Percentiles rank a stretch among this genome's conserved stretches.
These are phyloP conservation scores for Gnaphalium uliginosum DNA, from an alignment of 129 eudicot genomes.

Conservation along the genomic window DNA sequence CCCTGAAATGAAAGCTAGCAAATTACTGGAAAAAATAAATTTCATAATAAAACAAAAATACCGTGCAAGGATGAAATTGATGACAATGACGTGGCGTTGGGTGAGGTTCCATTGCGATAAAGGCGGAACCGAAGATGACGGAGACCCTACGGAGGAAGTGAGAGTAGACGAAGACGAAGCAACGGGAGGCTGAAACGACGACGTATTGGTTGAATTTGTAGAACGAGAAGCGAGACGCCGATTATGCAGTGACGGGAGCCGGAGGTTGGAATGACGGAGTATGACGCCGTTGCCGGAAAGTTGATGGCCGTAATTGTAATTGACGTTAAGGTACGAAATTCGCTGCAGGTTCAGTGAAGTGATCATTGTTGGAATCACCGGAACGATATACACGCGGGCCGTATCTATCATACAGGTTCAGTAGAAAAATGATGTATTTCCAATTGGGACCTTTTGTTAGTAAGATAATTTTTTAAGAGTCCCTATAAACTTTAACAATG, in stretches of 20 bases:
- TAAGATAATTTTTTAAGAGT: too few relatives aligned
- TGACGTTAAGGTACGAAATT: conserved; percentile 24
- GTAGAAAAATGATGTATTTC: neutral
- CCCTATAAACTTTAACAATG: too few relatives aligned
- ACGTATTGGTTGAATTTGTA: conserved; percentile 23
- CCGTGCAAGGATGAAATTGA: conserved; percentile 75
- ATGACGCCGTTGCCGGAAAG: conserved; percentile 15
- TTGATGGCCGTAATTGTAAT: conserved; percentile 2
- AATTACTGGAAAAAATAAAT: neutral
- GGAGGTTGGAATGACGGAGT: conserved; percentile 9
- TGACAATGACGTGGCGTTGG: conserved; percentile 65
- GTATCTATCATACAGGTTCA: neutral
- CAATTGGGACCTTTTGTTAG: neutral
- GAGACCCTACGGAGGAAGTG: conserved; percentile 56
- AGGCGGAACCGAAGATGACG: conserved; percentile 35
- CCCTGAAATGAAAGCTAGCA: neutral
- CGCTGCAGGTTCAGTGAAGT: conserved; percentile 29
- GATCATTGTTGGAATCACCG: conserved; percentile 35
- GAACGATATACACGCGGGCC: conserved; percentile 7
- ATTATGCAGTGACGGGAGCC: conserved; percentile 22
- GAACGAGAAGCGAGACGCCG: conserved; percentile 39
- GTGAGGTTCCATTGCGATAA: conserved; percentile 55
- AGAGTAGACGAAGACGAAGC: conserved; percentile 41
- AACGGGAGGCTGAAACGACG: conserved; percentile 45
- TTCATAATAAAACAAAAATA: conserved; percentile 19